A percentile compares a stretch with the other conserved stretches of the same genome.
These are phyloP conservation scores for Austroboletus novae-zelandiae DNA, from an alignment of 1,284 basidiomycete species.

Conservation along the genomic window DNA sequence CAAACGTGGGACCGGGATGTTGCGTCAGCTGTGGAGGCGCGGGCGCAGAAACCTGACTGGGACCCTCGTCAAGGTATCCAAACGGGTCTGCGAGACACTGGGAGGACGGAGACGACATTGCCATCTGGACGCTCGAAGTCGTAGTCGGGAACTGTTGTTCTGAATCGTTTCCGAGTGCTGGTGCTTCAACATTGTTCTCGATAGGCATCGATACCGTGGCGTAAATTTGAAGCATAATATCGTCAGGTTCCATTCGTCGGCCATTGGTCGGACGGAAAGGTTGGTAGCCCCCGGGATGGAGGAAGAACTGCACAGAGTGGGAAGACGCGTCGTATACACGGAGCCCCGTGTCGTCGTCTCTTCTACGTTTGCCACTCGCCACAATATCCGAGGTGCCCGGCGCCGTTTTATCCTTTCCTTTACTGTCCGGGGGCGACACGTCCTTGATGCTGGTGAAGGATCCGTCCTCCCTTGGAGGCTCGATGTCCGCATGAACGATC, in stretches of 20 bases:
- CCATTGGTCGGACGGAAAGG: conserved; percentile 38
- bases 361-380: conserved; percentile 48
- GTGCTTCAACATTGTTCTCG: not conserved
- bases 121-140: not conserved
- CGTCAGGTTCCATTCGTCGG: conserved; percentile 36
- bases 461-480: conserved; percentile 50
- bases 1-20: conserved; percentile 33
- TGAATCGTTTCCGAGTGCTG: not conserved
- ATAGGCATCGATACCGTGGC: not conserved
- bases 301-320: conserved; percentile 50
- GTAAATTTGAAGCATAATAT: conserved; percentile 7
- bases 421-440: conserved; percentile 47
- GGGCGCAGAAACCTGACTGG: conserved; percentile 24
- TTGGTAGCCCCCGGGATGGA: conserved; percentile 40
- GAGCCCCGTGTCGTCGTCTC: conserved; percentile 52
- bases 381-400: conserved; percentile 2
- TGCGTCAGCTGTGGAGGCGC: conserved; percentile 32
- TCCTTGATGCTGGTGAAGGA: conserved; percentile 58
- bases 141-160: not conserved
- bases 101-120: conserved; percentile 1
- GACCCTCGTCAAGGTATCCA: conserved; percentile 46
- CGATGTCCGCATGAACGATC: conserved; percentile 66
- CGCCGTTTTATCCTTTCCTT: conserved; percentile 47
- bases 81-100: conserved; percentile 44
- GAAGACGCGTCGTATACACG: conserved; percentile 56